These are phyloP conservation scores for Zygosaccharomyces pseudorouxii DNA, from an alignment of 805 yeast species.

Conservation along the genomic window DNA sequence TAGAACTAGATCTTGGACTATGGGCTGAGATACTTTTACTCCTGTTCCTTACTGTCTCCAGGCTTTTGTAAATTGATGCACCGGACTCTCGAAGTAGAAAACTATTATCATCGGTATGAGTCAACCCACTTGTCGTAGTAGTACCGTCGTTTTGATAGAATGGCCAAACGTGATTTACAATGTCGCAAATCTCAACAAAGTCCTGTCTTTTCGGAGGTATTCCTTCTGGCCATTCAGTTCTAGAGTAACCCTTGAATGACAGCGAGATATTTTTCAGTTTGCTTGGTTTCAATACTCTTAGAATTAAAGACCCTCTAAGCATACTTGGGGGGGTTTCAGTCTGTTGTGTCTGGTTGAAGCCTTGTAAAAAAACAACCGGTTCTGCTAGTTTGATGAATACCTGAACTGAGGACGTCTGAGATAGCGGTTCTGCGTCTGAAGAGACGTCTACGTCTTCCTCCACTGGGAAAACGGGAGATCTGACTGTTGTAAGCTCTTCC, in stretches of 20 bases:
- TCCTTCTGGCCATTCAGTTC: conserved; percentile 98
- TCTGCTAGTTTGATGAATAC: conserved; percentile 76
- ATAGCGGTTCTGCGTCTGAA: conserved; percentile 43
- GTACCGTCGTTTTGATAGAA: conserved; percentile 59
- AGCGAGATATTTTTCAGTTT: conserved; percentile 62
- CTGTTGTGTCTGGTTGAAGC: conserved; percentile 65
- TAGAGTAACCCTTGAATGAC: conserved; percentile 59
- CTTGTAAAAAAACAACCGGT: conserved; percentile 73
- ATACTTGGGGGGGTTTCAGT: conserved; percentile 68
- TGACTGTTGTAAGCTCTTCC: conserved; percentile 23
- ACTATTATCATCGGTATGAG: conserved; percentile 10
- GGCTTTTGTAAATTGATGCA: conserved; percentile 27
- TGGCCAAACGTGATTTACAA: conserved; percentile 87
- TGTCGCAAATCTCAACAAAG: conserved; percentile 56
- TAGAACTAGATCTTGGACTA: conserved; percentile 18
- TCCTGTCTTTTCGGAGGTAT: conserved; percentile 83
- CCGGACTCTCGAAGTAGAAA: conserved; percentile 22
- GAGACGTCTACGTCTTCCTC: conserved; percentile 47
- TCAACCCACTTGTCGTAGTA: conserved; percentile 1
- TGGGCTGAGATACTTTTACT: conserved; percentile 28
- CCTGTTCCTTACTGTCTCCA: conserved; percentile 4
- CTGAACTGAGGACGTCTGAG: conserved; percentile 61
- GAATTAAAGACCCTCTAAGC: conserved; percentile 70
- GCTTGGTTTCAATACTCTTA: conserved; percentile 66
- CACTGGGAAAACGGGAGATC: conserved; percentile 47